Evolutionary conservation across 371 early-diverging fungal genomes (phyloP).

Genomic region (Scutellospora calospora): DNA sequence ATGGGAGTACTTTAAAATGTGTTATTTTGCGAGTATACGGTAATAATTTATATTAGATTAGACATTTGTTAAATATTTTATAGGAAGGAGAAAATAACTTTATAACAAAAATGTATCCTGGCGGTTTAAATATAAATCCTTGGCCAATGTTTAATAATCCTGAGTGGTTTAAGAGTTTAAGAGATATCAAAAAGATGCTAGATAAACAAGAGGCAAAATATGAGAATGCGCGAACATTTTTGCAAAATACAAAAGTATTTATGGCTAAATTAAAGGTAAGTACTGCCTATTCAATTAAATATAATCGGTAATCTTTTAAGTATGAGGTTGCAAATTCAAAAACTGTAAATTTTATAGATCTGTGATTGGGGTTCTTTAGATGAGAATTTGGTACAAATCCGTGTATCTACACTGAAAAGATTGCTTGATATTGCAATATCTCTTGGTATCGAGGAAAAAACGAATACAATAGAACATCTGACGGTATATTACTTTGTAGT

Average conservation of each 20-base stretch:
- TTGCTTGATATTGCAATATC: conserved; percentile 12
- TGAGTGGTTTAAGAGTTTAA: conserved; percentile 37
- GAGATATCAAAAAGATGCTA: conserved; percentile 35
- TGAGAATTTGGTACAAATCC: conserved; percentile 12
- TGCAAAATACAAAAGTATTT: conserved; percentile 27
- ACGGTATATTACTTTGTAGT: neutral
- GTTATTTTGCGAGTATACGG: neutral
- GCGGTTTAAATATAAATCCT: conserved; percentile 24
- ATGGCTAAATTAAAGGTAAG: conserved; percentile 16
- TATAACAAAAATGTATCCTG: conserved; percentile 34
- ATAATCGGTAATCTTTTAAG: neutral
- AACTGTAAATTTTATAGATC: conserved; percentile 1
- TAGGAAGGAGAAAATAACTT: conserved; percentile 37
- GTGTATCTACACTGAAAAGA: conserved; percentile 17
- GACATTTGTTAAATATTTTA: neutral
- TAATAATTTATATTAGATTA: neutral
- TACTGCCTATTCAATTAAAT: too few species aligned
- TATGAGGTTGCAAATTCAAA: neutral
- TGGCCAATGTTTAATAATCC: conserved; percentile 41
- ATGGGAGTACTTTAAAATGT: too few species aligned
- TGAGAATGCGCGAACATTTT: conserved; percentile 28
- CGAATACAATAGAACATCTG: neutral
- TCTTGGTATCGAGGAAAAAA: conserved; percentile 37
- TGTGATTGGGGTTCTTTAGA: conserved; percentile 39
- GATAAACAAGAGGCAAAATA: conserved; percentile 36